Percentiles rank a stretch among this genome's conserved stretches.
These are phyloP conservation scores for Bisporella sp. DNA, from an alignment of 2,329 filamentous ascomycete genomes.

Conservation along the genomic window DNA sequence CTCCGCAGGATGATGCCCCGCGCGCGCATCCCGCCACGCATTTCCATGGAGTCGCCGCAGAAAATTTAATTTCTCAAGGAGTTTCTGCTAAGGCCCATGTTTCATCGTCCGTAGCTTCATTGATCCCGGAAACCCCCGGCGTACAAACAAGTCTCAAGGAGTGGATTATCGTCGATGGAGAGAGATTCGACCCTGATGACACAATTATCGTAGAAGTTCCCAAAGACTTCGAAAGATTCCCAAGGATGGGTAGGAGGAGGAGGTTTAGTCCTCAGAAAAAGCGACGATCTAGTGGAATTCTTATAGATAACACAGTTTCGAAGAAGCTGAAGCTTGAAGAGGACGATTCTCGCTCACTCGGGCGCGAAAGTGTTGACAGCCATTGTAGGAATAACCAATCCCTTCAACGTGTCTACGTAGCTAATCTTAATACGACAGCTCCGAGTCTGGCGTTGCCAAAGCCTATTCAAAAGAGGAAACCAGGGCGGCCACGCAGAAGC, in stretches of 20 bases:
- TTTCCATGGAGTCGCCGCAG: too few species aligned
- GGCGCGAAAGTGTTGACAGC: too few species aligned
- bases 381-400: too few species aligned
- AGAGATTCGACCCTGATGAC: conserved; percentile 10
- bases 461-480: too few species aligned
- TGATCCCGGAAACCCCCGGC: conserved; percentile 23
- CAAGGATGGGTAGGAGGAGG: background rate
- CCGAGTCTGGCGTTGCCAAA: too few species aligned
- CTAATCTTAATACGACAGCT: too few species aligned
- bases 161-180: conserved; percentile 3
- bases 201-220: conserved; percentile 19
- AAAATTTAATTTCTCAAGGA: background rate
- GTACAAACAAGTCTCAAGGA: background rate
- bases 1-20: too few species aligned
- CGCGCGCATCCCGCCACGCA: too few species aligned
- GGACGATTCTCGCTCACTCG: background rate
- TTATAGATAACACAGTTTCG: background rate
- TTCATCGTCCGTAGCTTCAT: conserved; percentile 12
- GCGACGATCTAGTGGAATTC: too few species aligned
- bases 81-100: background rate
- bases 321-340: conserved; percentile 18
- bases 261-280: background rate
- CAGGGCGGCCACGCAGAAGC: too few species aligned
- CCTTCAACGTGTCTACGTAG: too few species aligned
- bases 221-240: conserved; percentile 1